Evolutionary conservation across 163 green algal species (phyloP), one percentile per base, ranked within the genome.

Genomic region (Trebouxiophyceae sp.): DNA sequence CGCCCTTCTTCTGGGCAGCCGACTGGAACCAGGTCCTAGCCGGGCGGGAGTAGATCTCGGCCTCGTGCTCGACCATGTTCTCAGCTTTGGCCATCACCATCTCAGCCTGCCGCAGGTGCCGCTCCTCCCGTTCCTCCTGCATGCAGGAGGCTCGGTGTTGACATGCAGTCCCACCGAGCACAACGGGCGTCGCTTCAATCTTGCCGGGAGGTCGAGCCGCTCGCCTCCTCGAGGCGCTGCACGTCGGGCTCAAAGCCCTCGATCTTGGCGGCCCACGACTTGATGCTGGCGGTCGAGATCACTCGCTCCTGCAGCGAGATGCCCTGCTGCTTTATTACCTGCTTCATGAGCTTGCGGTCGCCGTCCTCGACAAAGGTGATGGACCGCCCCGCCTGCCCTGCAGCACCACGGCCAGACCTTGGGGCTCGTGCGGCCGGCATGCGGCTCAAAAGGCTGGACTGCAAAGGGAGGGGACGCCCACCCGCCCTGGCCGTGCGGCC

Each of bases 1-100:
- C 59, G 69, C 4, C 58, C 30, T 63, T 82, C 74, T 96, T 96
- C 78, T 97, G 60, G 50, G 77, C 77, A 45, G 87, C 77, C 1
- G 70, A 91, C 72, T 96, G 84, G 71, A 98, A 99, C 94, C 94
- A 99, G 26, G 91, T 97, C 63, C 90, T 81, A 55, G 84, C 73
- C 1, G 94, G 94, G 22, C 90, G 81, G 0, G 87, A 57, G 29
- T 80, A 78, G 74, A 99, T 99, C 79, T 98, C 93, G 1, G 71
- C 80, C 77, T 91, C 79, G 72, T 99, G 93, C 69, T 95, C 84
- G 29, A 99, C 56, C 79, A 99, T 81, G 80, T 99, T 98, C 45
- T 81, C 57, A 7, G 88, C 91, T 71, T 82, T 72, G 20, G 63
- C 33, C n/a, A 60, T 64, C 73, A 86, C 76, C 85, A 93, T 94